Evolutionary conservation across 2,329 filamentous ascomycete species (phyloP), one percentile per base, ranked within the genome.

Genomic region (Colletotrichum musicola): DNA sequence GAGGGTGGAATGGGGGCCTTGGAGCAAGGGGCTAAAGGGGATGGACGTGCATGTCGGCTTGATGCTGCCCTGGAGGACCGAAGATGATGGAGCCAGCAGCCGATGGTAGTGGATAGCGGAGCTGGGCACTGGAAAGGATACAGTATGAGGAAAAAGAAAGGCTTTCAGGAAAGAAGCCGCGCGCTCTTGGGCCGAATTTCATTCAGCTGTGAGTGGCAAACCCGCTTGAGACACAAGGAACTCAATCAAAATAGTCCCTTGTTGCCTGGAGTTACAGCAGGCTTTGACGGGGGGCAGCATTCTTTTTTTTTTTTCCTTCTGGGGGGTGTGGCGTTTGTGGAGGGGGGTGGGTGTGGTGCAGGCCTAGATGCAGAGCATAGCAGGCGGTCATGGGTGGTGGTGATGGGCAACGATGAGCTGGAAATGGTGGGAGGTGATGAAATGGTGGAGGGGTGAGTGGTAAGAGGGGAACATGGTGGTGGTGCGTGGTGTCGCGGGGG

Each of bases 211-310:
- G 14, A 63, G 67, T 69, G 67, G 67, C 67, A 63, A 69, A 42
- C 67, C 64, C 58, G 66, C 49, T 69, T 66, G 58, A 68, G 63
- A 67, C 66, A 69, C 63, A 69, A 69, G 67, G 67, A 69, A 49
- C 54, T 69, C 67, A 49, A 58, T 69, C 67, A 68, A 69, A 62
- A 69, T 69, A 69, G 63, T 58, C 47, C 67, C 67, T 69, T 69
- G 67, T 69, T 69, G 67, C 67, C 67, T 69, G 67, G 67, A 69
- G 67, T 58, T 62, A 69, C 67, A 38, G 62, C 64, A 68, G 67
- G 67, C 64, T 67, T 69, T 69, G 67, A 69, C 64, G 30, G 49
- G 30, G 67, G 62, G 42, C 25, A 58, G 20, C 50, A 16, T 53
- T 50, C 53, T 64, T 64, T 55, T 53, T 25, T 30, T 6, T n/a